Conservation (phyloP, 2,329 filamentous ascomycete species). For the Beauveria sp. region DNA sequence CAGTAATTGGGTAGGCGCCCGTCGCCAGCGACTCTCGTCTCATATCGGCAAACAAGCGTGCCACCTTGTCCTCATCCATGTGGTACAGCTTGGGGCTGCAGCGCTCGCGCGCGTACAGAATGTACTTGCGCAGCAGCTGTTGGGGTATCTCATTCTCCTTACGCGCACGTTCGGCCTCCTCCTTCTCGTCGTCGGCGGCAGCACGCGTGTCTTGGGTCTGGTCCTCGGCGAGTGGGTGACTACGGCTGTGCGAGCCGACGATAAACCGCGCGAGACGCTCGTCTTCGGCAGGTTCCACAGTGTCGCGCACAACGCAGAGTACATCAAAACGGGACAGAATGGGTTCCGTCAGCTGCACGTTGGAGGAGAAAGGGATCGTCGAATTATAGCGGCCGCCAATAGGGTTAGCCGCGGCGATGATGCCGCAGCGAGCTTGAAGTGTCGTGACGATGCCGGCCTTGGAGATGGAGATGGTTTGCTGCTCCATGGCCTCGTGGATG, state of each 20-base stretch:
- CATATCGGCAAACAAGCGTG: conserved; percentile 93
- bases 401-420: conserved; percentile 94
- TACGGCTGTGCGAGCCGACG: conserved; percentile 85
- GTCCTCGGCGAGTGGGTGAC: conserved; percentile 60
- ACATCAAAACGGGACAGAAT: conserved; percentile 98
- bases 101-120: conserved; percentile 85
- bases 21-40: conserved; percentile 85
- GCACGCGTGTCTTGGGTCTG: conserved; percentile 54
- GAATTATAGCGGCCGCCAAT: conserved; percentile 95
- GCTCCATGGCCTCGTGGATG: conserved; percentile 99
- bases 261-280: conserved; percentile 92
- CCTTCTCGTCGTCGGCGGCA: conserved; percentile 46
- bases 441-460: conserved; percentile 98
- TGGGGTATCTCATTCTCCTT: conserved; percentile 69
- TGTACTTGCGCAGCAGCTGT: conserved; percentile 89
- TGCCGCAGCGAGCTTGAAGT: conserved; percentile 88
- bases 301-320: conserved; percentile 90
- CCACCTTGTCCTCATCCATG: conserved; percentile 96
- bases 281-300: conserved; percentile 85
- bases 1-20: conserved; percentile 94
- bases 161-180: conserved; percentile 21
- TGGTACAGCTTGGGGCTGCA: conserved; percentile 91
- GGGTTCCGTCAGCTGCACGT: conserved; percentile 93
- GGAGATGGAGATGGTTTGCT: conserved; percentile 98
- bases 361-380: conserved; percentile 90